Base-by-base conservation (phyloP, 2,329 filamentous ascomycete species). In the Pseudogymnoascus sp. region DNA sequence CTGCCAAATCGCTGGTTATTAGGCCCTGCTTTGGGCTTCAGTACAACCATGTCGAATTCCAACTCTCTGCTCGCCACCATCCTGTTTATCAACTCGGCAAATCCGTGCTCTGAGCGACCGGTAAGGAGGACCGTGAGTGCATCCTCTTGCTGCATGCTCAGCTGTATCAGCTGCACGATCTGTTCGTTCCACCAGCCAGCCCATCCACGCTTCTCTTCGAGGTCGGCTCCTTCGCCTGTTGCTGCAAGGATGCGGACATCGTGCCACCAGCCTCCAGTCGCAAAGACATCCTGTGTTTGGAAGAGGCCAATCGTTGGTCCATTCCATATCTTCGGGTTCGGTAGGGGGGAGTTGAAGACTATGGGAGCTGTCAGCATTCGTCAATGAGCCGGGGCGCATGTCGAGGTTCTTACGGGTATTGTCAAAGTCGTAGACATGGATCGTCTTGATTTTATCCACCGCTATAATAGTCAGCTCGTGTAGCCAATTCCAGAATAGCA, bases 371-470 rank as follows among this genome's bases (percentile, higher is more conserved):
- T 67, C 62, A 66, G 59, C 39, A 65, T 64, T 29, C 59, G 31
- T 39, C 45, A 39, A 60, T 33, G 45, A 6, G 35, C 10, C 15
- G 29, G n/a, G 42, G 29, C 21, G 40, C 62, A 45, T 52, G 66
- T 25, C n/a, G 18, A 55, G 29, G 60, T 31, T 29, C 87, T 73
- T 78, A 93, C 90, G 78, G 37, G 93, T 97, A 72, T 99, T 97
- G 76, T 99, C 94, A 74, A 97, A 99, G 74, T 99, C 94, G 77
- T 97, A 97, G 68, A 99, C 83, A 72, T 97, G 93, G 60, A 99
- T 85, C 7, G 85, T 78, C 72, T 85, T 90, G 75, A 97, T 87
- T 61, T 84, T 79, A 42, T 88, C 80, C 9, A 86, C 80, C 33
- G 84, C 82, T 83, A 65, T 27, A 55, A 66, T 58, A 61, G 10